phyloP scores from a whole-genome alignment of 345 rosid species.

The Barbarea vulgaris region DNA sequence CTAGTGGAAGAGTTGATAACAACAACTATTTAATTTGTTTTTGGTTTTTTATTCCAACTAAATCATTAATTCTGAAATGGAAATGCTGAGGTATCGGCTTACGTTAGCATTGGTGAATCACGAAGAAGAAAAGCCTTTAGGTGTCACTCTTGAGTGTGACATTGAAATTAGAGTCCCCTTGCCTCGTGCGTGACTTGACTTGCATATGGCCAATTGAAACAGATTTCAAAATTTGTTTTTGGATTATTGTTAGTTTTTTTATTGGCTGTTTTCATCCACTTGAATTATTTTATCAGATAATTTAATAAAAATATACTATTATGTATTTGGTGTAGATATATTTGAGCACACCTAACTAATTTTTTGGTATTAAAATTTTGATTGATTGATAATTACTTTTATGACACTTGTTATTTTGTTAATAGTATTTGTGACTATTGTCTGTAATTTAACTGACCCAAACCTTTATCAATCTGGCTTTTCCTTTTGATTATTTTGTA shows the following conservation, averaged over 20 bases:
- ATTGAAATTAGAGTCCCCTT: neutral
- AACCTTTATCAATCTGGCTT: no score
- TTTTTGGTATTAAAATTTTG: neutral
- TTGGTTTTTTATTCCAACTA: neutral
- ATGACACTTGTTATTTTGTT: neutral
- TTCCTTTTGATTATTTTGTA: no score
- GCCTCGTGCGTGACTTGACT: slow-evolving; percentile 9
- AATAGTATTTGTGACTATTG: no score
- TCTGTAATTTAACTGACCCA: no score
- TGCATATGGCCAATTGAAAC: neutral
- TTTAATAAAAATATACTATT: neutral
- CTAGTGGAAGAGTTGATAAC: slow-evolving; percentile 29
- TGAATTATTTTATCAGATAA: neutral
- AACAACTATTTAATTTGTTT: neutral
- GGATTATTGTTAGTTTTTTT: neutral
- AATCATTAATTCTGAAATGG: neutral
- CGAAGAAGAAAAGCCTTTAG: neutral
- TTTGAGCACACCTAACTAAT: neutral
- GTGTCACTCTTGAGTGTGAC: slow-evolving; percentile 29
- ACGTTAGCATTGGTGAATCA: slow-evolving; percentile 30
- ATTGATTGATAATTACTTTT: neutral
- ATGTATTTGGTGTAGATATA: no score
- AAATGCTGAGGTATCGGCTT: slow-evolving; percentile 10
- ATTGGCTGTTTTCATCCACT: neutral
- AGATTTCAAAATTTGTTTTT: neutral